Evolutionary conservation across 139 green algal genomes (phyloP), one percentile per base, ranked within the genome.

Genomic region (Astrephomene gubernaculifera): DNA sequence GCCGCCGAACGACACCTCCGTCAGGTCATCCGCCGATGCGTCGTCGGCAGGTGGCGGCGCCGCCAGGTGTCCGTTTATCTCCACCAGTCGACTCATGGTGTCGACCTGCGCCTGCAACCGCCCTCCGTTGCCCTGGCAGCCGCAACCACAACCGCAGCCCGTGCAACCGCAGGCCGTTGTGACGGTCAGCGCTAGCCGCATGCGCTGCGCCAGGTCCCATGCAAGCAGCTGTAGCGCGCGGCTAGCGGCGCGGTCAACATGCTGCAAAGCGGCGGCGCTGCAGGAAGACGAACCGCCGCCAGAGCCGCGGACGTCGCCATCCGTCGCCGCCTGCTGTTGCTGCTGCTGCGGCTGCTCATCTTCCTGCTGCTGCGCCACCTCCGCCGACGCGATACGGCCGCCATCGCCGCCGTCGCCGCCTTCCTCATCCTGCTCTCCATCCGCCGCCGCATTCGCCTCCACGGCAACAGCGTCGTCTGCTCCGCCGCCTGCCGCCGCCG

Each of bases 201-300:
- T 21, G 29, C 68, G 36, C 24, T 19, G 6, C 21, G 68, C 38
- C 38, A 75, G 68, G 68, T 75, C 68, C 68, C 1, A 19, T 25
- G 68, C 38, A 38, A 75, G 68, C 38, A 75, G 36, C 68, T 75
- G 68, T 75, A 75, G 68, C 41, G 68, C 68, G 14, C 14, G 9
- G 14, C 54, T 24, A 8, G 22, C 54, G 54, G 5, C 54, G 54
- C 54, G 22, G 54, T 43, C 64, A 24, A n/a, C n/a, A n/a, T n/a
- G n/a, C n/a, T n/a, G n/a, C n/a, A n/a, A n/a, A n/a, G n/a, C n/a
- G n/a, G n/a, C n/a, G n/a, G n/a, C n/a, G n/a, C n/a, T n/a, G n/a
- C n/a, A n/a, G n/a, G n/a, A n/a, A n/a, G n/a, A n/a, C n/a, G n/a
- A n/a, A 57, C 49, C 49, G 49, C 67, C 67, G 35, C 67, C 67